Base-by-base conservation (phyloP, 1,284 basidiomycete species). In the Anthracocystis walkeri region DNA sequence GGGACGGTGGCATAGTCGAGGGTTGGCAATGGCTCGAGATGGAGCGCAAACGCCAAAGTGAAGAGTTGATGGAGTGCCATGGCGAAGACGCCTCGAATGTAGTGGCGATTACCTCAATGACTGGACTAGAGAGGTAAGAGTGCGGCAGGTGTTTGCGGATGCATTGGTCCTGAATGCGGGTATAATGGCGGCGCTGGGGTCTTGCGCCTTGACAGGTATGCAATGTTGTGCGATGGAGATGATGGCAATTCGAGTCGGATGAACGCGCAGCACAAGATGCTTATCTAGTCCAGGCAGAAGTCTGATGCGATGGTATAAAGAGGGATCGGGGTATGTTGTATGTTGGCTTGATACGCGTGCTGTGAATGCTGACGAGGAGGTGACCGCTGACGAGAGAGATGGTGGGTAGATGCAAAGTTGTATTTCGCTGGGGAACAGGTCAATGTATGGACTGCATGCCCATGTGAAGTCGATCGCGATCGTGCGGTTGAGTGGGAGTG, bases 31-130 rank as follows among this genome's bases (percentile, higher is more conserved):
- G 82, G 82, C 54, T 79, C 67, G 8, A 84, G 58, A 35, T 80
- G 65, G 20, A 75, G 58, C n/a, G 81, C 80, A 48, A 83, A 78
- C 1, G 82, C 82, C 40, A 82, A 54, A 3, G 82, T 84, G 54
- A 84, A 81, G 56, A 72, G 65, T 63, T 76, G 74, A 51, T 76
- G 69, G 16, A 76, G 69, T 12, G 69, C 62, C 74, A 76, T 76
- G 27, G 16, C 20, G 16, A n/a, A 11, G 23, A 27, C 12, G 46
- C 25, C 27, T 20, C 33, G 31, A 12, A 11, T 21, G 49, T 11
- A 20, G 45, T 16, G 12, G 45, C 46, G 11, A 33, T 29, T 33
- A 5, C 23, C 12, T 29, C 18, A 8, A 31, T 4, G 48, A 38
- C 12, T 16, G 35, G 35, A 38, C 35, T 49, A 49, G 48, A 18